phyloP scores from a whole-genome alignment of 306 rosid species.

The Fragaria ananassa region DNA sequence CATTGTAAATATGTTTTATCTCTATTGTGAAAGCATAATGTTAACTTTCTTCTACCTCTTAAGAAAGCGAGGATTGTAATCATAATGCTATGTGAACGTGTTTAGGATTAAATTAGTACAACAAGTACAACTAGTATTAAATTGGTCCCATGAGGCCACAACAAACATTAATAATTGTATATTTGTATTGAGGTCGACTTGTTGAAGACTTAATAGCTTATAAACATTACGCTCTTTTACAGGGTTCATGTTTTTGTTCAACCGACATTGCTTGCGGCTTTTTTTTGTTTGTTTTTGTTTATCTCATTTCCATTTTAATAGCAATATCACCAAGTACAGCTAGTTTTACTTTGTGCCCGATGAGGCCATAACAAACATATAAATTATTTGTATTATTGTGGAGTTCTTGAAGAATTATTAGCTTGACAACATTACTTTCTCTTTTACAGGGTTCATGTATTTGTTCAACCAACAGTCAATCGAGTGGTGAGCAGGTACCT shows the following conservation, averaged over 20 bases:
- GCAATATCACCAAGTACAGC: not conserved
- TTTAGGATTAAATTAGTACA: not conserved
- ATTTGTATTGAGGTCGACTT: constrained; percentile 16
- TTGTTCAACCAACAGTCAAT: constrained; percentile 83
- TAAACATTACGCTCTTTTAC: constrained; percentile 27
- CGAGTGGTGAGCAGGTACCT: constrained; percentile 82
- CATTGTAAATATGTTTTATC: not conserved
- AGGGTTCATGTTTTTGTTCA: constrained; percentile 93
- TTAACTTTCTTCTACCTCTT: not conserved
- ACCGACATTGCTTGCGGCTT: constrained; percentile 39
- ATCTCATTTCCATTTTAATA: not conserved
- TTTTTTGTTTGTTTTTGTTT: not conserved
- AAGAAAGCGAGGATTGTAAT: not conserved
- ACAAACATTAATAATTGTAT: not conserved
- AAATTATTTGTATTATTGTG: constrained; percentile 11
- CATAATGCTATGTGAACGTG: not conserved
- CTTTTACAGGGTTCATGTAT: constrained; percentile 78
- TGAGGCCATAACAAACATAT: not conserved
- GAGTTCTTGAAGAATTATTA: constrained; percentile 18
- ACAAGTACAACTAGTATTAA: not conserved
- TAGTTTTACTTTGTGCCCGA: not conserved
- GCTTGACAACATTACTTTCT: constrained; percentile 20
- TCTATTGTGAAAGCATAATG: not conserved
- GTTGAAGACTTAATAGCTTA: constrained; percentile 20
- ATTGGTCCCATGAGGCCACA: not conserved